A percentile compares a stretch with the other conserved stretches of the same genome.
phyloP scores from a whole-genome alignment of 2,329 filamentous ascomycete genomes.

The Paradendryphiella salina region DNA sequence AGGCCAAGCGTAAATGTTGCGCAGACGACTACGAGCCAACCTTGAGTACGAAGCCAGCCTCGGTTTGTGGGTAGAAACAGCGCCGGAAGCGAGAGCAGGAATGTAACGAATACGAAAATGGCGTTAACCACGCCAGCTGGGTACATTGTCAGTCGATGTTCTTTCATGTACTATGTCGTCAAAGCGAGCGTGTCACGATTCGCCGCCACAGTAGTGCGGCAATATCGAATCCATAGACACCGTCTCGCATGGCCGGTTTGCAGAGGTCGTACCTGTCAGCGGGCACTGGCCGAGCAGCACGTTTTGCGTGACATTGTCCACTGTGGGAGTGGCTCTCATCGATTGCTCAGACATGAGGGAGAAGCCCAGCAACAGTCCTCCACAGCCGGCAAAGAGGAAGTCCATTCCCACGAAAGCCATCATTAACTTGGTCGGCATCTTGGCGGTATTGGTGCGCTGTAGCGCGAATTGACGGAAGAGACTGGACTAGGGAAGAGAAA shows the following conservation, averaged over 20 bases:
- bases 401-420: slow-evolving; percentile 57
- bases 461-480: slow-evolving; percentile 16
- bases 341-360: slow-evolving; percentile 55
- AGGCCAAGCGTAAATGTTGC: slow-evolving; percentile 66
- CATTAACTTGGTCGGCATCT: slow-evolving; percentile 58
- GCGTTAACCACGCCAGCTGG: slow-evolving; percentile 72
- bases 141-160: slow-evolving; percentile 25
- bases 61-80: slow-evolving; percentile 67
- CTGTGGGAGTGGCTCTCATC: slow-evolving; percentile 49
- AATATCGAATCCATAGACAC: slow-evolving; percentile 18
- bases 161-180: background rate
- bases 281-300: slow-evolving; percentile 58
- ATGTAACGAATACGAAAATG: slow-evolving; percentile 70
- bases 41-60: slow-evolving; percentile 70
- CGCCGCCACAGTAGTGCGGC: slow-evolving; percentile 28
- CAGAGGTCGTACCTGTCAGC: slow-evolving; percentile 53
- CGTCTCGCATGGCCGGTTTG: background rate
- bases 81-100: slow-evolving; percentile 70
- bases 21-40: slow-evolving; percentile 68
- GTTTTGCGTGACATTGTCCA: slow-evolving; percentile 56
- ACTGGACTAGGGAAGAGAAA: slow-evolving; percentile 6
- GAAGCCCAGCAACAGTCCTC: slow-evolving; percentile 57
- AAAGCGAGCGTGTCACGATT: slow-evolving; percentile 18
- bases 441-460: slow-evolving; percentile 29
- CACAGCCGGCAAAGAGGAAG: slow-evolving; percentile 57